phyloP scores from a whole-genome alignment of 1,139 yeast genomes.

The Candida sojae region DNA sequence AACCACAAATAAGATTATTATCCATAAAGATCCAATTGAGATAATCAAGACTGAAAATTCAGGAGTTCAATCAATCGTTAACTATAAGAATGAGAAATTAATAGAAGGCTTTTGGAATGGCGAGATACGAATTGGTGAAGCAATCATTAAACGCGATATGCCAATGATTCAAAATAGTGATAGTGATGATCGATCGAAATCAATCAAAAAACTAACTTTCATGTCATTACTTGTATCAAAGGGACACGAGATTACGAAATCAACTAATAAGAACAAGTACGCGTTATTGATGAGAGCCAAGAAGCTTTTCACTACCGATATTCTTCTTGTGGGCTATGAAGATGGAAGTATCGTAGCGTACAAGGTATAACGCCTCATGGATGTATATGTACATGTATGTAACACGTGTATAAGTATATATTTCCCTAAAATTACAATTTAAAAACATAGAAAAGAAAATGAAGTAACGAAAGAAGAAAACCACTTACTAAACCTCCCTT shows the following conservation, averaged over 20 bases:
- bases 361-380: conserved; percentile 8
- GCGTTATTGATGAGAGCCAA: conserved; percentile 19
- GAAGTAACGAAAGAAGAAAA: background rate
- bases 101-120: conserved; percentile 48
- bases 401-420: background rate
- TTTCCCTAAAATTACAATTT: background rate
- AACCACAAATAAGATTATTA: conserved; percentile 30
- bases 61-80: conserved; percentile 24
- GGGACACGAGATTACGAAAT: background rate
- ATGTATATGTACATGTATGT: background rate
- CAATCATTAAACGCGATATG: conserved; percentile 13
- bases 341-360: conserved; percentile 38
- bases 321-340: conserved; percentile 37
- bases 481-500: background rate
- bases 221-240: conserved; percentile 13
- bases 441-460: background rate
- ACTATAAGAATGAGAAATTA: conserved; percentile 7
- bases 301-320: conserved; percentile 13
- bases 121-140: conserved; percentile 20
- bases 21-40: conserved; percentile 20
- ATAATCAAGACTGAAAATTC: conserved; percentile 17
- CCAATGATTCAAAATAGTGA: conserved; percentile 18
- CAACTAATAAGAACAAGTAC: conserved; percentile 1
- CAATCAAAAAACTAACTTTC: conserved; percentile 17
- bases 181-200: conserved; percentile 5